Percentiles rank a stretch among this genome's conserved stretches.
phyloP scores from a whole-genome alignment of 2,329 filamentous ascomycete species.

The Talaromyces islandicus region DNA sequence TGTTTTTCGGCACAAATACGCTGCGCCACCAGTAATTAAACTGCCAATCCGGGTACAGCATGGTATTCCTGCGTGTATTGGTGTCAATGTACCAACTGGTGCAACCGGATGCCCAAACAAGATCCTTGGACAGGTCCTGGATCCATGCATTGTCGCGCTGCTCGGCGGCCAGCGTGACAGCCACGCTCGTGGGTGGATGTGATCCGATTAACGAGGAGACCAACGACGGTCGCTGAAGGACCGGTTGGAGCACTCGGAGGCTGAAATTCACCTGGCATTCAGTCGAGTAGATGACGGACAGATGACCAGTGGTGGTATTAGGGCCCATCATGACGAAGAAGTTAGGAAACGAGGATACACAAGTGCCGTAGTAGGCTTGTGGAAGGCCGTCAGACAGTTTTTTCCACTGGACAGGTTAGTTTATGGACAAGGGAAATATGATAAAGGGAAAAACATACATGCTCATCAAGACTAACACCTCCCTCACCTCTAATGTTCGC shows the following conservation, averaged over 20 bases:
- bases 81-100: constrained; percentile 48
- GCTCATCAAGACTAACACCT: constrained; percentile 25
- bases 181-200: constrained; percentile 22
- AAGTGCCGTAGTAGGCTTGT: constrained; percentile 46
- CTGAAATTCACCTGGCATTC: constrained; percentile 50
- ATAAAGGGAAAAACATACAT: constrained; percentile 17
- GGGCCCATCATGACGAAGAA: constrained; percentile 43
- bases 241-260: constrained; percentile 36
- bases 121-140: constrained; percentile 34
- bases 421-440: not conserved
- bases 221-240: constrained; percentile 23
- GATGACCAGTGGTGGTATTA: constrained; percentile 45
- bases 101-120: constrained; percentile 48
- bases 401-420: constrained; percentile 30
- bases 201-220: constrained; percentile 21
- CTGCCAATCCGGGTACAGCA: constrained; percentile 50
- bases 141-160: constrained; percentile 31
- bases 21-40: constrained; percentile 45
- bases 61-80: constrained; percentile 43
- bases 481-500: constrained; percentile 37
- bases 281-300: constrained; percentile 46
- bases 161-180: constrained; percentile 33
- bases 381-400: constrained; percentile 27
- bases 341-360: constrained; percentile 43
- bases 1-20: constrained; percentile 35